phyloP scores from a whole-genome alignment of 495 filamentous ascomycete species.

The Xylaria longipes region DNA sequence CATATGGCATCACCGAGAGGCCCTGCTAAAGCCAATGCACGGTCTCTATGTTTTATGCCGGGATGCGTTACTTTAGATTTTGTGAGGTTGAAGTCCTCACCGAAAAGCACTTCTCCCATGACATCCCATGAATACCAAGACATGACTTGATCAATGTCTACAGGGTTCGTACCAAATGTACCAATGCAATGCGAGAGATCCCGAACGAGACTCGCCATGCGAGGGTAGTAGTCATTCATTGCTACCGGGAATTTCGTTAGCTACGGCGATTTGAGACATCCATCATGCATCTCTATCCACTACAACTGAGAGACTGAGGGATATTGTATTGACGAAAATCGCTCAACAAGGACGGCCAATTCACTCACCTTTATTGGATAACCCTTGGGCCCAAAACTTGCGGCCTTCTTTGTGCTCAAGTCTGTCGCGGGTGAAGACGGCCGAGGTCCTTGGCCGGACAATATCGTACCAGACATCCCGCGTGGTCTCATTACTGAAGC shows the following conservation, averaged over 20 bases:
- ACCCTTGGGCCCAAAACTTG: constrained; percentile 41
- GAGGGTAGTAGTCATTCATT: constrained; percentile 29
- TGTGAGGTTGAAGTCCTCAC: constrained; percentile 21
- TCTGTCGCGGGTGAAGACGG: constrained; percentile 47
- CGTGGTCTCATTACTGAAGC: constrained; percentile 38
- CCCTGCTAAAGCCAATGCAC: constrained; percentile 29
- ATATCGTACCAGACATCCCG: constrained; percentile 57
- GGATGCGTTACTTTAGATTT: constrained; percentile 20
- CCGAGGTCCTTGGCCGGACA: constrained; percentile 43
- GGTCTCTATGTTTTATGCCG: constrained; percentile 27
- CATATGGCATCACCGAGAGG: constrained; percentile 29
- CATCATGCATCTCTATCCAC: background rate
- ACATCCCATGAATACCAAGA: constrained; percentile 23
- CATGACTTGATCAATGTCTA: constrained; percentile 29
- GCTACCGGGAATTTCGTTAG: constrained; percentile 17
- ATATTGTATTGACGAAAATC: background rate
- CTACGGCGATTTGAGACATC: too few relatives aligned
- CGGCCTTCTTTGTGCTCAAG: constrained; percentile 40
- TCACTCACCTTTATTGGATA: constrained; percentile 37
- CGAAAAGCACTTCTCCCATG: constrained; percentile 26
- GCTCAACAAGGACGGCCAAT: background rate
- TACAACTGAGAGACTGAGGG: background rate
- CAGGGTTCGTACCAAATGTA: background rate
- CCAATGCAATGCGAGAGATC: constrained; percentile 20
- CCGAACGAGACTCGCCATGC: constrained; percentile 18